These are phyloP conservation scores for Hydnomerulius pinastri DNA, from an alignment of 768 basidiomycete genomes.

Conservation along the genomic window DNA sequence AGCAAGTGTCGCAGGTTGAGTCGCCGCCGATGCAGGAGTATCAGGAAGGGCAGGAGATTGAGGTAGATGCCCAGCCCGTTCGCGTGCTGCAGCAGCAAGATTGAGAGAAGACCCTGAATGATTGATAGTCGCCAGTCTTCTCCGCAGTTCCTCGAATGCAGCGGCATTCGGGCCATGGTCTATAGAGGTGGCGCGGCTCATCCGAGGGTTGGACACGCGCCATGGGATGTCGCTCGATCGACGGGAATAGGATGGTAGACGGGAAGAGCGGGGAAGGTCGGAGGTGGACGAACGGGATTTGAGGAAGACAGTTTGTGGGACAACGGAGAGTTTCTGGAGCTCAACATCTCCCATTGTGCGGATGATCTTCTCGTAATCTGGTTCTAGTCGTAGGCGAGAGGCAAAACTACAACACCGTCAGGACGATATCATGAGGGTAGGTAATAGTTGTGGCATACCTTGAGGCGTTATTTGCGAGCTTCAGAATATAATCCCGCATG, in stretches of 20 bases:
- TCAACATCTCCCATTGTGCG: conserved; percentile 70
- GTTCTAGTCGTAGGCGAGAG: conserved; percentile 62
- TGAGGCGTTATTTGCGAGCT: conserved; percentile 75
- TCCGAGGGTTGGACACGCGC: conserved; percentile 52
- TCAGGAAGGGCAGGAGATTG: conserved; percentile 16
- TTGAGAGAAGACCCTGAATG: conserved; percentile 67
- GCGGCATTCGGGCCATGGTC: conserved; percentile 51
- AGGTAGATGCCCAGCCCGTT: conserved; percentile 38
- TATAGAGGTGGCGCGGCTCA: conserved; percentile 48
- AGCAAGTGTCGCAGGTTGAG: conserved; percentile 21
- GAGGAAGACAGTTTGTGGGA: conserved; percentile 90
- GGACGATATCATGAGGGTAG: not conserved
- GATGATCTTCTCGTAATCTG: conserved; percentile 62
- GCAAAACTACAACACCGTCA: conserved; percentile 55
- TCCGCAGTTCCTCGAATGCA: conserved; percentile 77
- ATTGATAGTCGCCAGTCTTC: conserved; percentile 74
- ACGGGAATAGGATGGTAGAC: conserved; percentile 38
- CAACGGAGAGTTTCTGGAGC: conserved; percentile 84
- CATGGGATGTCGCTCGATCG: conserved; percentile 42
- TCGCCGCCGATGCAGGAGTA: conserved; percentile 3
- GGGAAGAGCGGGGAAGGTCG: conserved; percentile 43
- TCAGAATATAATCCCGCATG: conserved; percentile 86
- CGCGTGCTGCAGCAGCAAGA: conserved; percentile 44
- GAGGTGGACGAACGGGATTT: conserved; percentile 46
- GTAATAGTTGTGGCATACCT: conserved; percentile 49